Evolutionary conservation across 2,329 filamentous ascomycete species (phyloP).

Genomic region (Talaromyces sp.): DNA sequence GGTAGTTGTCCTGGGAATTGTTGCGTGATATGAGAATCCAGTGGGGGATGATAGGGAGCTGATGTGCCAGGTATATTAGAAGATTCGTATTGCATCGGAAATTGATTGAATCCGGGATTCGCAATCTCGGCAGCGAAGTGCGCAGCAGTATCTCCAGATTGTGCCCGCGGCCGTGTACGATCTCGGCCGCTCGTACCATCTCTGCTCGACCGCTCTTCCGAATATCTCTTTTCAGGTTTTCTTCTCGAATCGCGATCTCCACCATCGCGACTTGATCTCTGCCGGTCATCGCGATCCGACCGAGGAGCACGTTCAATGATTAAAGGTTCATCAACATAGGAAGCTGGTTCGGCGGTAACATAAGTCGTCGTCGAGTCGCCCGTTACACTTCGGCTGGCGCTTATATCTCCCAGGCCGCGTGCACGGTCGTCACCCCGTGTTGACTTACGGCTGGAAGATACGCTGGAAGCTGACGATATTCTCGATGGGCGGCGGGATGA

Average conservation of each 20-base stretch:
- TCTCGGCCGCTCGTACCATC: slow-evolving; percentile 21
- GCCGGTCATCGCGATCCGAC: slow-evolving; percentile 20
- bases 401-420: slow-evolving; percentile 34
- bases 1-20: slow-evolving; percentile 56
- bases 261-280: slow-evolving; percentile 9
- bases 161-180: slow-evolving; percentile 28
- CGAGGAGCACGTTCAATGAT: slow-evolving; percentile 30
- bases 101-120: slow-evolving; percentile 33
- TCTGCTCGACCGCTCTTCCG: slow-evolving; percentile 22
- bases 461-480: slow-evolving; percentile 22
- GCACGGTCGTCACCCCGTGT: slow-evolving; percentile 46
- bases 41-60: slow-evolving; percentile 27
- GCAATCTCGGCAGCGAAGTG: slow-evolving; percentile 32
- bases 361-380: slow-evolving; percentile 27
- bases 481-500: slow-evolving; percentile 25
- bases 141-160: slow-evolving; percentile 26
- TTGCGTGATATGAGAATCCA: slow-evolving; percentile 50
- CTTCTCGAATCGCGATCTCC: slow-evolving; percentile 21
- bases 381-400: slow-evolving; percentile 24
- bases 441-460: slow-evolving; percentile 37
- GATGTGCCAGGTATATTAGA: slow-evolving; percentile 23
- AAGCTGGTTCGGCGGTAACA: slow-evolving; percentile 38
- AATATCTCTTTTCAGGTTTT: slow-evolving; percentile 28
- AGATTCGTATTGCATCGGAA: slow-evolving; percentile 32
- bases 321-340: slow-evolving; percentile 27